Conservation (phyloP, 164 flowering plant genomes). For the Taxillus chinensis region DNA sequence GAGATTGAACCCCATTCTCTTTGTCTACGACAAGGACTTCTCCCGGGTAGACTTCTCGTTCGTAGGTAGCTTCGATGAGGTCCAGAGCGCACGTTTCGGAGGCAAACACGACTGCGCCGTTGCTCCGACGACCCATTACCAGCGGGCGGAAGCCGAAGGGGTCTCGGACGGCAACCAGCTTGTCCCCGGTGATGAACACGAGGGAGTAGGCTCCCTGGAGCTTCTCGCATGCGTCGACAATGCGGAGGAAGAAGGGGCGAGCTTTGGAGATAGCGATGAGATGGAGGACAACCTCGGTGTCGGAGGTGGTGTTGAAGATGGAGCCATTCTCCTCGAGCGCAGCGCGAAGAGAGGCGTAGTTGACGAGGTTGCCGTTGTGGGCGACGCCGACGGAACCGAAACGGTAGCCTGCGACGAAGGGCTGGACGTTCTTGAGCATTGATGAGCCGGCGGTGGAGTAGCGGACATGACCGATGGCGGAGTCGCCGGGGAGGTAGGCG, state of each 20-base stretch:
- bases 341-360: neutral
- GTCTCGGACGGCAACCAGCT: neutral
- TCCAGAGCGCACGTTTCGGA: constrained; percentile 1
- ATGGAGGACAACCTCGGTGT: neutral
- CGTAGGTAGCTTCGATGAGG: neutral
- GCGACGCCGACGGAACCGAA: neutral
- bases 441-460: neutral
- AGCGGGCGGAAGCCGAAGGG: neutral
- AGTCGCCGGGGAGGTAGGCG: neutral
- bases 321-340: neutral
- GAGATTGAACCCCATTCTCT: neutral
- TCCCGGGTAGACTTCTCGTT: neutral
- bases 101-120: neutral
- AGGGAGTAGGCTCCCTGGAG: neutral
- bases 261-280: neutral
- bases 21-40: neutral
- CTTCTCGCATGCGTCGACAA: neutral
- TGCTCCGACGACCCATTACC: neutral
- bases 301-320: neutral
- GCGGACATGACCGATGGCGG: neutral
- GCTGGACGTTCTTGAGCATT: neutral
- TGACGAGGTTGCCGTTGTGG: neutral
- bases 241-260: neutral
- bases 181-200: neutral
- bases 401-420: constrained; percentile 1